Percentiles rank a stretch among this genome's conserved stretches.
phyloP scores from a whole-genome alignment of 345 rosid genomes.

The Geranium rotundifolium region DNA sequence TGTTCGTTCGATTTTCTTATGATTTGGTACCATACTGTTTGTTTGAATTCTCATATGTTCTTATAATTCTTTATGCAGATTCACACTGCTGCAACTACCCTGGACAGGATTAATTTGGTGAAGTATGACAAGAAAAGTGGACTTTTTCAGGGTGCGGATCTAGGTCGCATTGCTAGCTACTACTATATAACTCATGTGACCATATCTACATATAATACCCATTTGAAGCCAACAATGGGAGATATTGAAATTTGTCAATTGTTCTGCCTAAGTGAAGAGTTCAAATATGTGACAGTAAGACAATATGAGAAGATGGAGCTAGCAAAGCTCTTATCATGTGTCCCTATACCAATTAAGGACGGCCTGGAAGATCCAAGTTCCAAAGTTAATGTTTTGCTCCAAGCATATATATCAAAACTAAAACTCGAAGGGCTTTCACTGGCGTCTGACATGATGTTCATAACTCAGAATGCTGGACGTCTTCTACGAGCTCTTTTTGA shows the following conservation, averaged over 20 bases:
- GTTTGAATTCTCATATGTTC: constrained; percentile 1
- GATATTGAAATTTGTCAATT: constrained; percentile 83
- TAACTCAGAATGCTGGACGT: constrained; percentile 96
- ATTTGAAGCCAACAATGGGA: constrained; percentile 96
- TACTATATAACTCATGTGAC: constrained; percentile 90
- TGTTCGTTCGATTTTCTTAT: background rate
- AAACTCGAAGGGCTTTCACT: constrained; percentile 95
- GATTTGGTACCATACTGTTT: background rate
- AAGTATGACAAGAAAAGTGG: constrained; percentile 92
- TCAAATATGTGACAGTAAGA: constrained; percentile 87
- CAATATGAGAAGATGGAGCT: constrained; percentile 99
- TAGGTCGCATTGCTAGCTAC: constrained; percentile 99
- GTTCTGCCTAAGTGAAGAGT: constrained; percentile 87
- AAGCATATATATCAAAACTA: constrained; percentile 88
- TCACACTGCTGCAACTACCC: constrained; percentile 77
- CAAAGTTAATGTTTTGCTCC: constrained; percentile 86
- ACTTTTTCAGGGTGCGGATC: constrained; percentile 91
- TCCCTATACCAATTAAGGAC: constrained; percentile 92
- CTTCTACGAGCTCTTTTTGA: constrained; percentile 87
- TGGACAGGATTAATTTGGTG: constrained; percentile 85
- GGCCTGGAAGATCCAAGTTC: constrained; percentile 95
- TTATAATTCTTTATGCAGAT: constrained; percentile 34
- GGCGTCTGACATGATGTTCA: constrained; percentile 87
- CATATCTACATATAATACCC: constrained; percentile 79
- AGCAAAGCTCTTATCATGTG: constrained; percentile 82